Percentiles rank a stretch among this genome's conserved stretches.
Conservation (phyloP, 192 early-diverging fungal species). For the Coemansia sp. region DNA sequence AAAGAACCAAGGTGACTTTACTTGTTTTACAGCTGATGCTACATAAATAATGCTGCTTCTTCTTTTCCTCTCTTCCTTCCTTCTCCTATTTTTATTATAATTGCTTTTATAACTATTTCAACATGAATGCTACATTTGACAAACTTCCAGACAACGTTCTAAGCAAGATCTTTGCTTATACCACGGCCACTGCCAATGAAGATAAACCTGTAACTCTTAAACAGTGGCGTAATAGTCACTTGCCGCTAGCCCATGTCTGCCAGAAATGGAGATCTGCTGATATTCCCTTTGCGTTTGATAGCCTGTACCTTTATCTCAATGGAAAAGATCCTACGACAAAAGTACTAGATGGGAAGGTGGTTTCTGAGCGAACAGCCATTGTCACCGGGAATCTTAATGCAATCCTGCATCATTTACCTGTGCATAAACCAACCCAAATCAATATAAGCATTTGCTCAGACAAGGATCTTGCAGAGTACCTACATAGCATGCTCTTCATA, state of each 20-base stretch:
- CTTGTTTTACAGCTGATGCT: too few relatives aligned
- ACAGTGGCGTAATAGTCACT: background rate
- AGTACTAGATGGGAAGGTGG: background rate
- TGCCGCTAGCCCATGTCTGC: background rate
- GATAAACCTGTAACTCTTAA: background rate
- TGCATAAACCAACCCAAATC: background rate
- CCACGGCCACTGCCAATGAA: background rate
- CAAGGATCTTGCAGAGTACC: background rate
- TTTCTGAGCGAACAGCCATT: background rate
- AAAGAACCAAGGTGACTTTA: too few relatives aligned
- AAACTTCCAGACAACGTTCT: background rate
- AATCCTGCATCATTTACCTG: background rate
- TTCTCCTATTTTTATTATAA: background rate
- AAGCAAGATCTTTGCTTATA: background rate
- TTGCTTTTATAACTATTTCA: background rate
- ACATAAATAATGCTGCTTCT: too few relatives aligned
- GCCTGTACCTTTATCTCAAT: background rate
- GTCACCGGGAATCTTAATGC: background rate
- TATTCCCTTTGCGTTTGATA: background rate
- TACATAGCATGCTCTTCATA: background rate
- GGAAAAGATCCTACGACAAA: background rate
- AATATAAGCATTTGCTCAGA: background rate
- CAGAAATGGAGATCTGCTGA: background rate
- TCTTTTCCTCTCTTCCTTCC: background rate
- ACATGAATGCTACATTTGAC: background rate